Evolutionary conservation across 441 rosid genomes (phyloP), one percentile per base, ranked within the genome.

Genomic region (Raphanus hybrid): DNA sequence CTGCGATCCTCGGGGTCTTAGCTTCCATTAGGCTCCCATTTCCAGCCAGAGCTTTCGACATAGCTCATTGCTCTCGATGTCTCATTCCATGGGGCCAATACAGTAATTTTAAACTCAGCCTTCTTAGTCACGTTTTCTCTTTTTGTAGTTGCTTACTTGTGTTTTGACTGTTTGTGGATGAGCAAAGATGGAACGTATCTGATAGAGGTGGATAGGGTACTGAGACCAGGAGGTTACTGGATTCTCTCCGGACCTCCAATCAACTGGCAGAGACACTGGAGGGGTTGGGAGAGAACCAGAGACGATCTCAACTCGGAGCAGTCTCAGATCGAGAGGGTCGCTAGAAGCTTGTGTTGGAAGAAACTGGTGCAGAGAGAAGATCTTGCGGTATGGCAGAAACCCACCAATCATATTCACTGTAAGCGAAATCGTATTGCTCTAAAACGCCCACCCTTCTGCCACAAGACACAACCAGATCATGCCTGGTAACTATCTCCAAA

Each of bases 21-120:
- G 94, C 91, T 11, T 87, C 94, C 45, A 85, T 86, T 20, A 83
- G 92, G 75, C 92, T 88, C 26, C 91, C 94, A 6, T 88, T 86
- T 63, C 94, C 94, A 3, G 86, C 92, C 0, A 80, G 91, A 70
- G 89, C 91, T 39, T 90, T 90, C 54, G 92, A 88, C 85, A 80
- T 90, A 77, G 94, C 94, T 34, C 94, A 88, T 63, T 90, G 94
- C 81, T 90, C 91, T 70, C 90, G 94, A 12, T 90, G 94, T 78
- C 90, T 90, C 81, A 88, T 90, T 34, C 91, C 92, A 0, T 90
- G 94, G 94, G 90, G 83, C 26, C 72, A 70, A n/a, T 71, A 81
- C 11, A 89, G 94, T 90, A 75, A 64, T 8, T 7, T 45, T 6
- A 29, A 11, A 6, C 62, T 26, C 20, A 57, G 34, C 55, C 6